Evolutionary conservation across 169 alveolate genomes (phyloP).

Genomic region (Eimeria zaria): DNA sequence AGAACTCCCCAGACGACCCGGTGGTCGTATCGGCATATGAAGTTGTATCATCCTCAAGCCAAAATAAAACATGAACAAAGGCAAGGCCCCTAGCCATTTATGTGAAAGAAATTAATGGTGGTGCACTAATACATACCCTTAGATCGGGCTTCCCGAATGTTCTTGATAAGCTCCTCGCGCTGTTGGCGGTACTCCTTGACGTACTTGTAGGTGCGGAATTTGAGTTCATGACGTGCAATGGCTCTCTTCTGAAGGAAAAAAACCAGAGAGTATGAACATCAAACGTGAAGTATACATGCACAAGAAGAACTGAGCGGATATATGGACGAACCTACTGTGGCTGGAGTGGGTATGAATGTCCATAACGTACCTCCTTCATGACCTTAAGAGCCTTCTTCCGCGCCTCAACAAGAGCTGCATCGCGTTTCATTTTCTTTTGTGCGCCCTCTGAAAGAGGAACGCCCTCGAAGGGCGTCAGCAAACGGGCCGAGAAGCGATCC

Average conservation of each 20-base stretch:
- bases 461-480: constrained; percentile 82
- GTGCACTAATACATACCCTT: constrained; percentile 42
- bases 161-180: constrained; percentile 78
- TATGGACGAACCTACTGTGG: not conserved
- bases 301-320: not conserved
- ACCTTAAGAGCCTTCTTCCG: constrained; percentile 81
- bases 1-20: not conserved
- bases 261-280: not conserved
- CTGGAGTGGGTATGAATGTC: not conserved
- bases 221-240: constrained; percentile 82
- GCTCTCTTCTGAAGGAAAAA: constrained; percentile 58
- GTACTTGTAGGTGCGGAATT: constrained; percentile 86
- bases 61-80: not conserved
- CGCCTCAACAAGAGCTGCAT: constrained; percentile 81
- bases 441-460: constrained; percentile 86
- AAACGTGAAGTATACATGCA: not conserved
- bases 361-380: constrained; percentile 57
- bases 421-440: constrained; percentile 82
- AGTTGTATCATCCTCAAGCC: constrained; percentile 28
- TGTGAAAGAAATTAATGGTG: too few relatives aligned
- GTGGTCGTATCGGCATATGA: not conserved
- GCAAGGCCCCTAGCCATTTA: too few relatives aligned
- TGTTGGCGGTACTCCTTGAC: constrained; percentile 84
- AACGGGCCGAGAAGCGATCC: constrained; percentile 81
- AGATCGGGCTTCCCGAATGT: constrained; percentile 83